phyloP scores from a whole-genome alignment of 2,329 filamentous ascomycete genomes.

The Pestalotiopsis sp. region DNA sequence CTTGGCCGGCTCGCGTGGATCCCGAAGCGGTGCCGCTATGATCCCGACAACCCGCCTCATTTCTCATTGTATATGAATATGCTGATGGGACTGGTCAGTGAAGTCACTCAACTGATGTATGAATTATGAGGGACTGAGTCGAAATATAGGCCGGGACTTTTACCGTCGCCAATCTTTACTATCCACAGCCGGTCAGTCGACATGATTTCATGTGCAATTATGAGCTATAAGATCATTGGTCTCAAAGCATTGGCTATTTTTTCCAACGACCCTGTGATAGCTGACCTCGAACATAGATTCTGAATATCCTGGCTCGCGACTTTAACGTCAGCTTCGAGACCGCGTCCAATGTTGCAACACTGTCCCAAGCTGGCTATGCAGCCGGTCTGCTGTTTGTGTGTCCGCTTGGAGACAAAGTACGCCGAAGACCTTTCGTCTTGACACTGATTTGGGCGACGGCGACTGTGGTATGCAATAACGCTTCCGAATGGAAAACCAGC shows the following conservation, averaged over 20 bases:
- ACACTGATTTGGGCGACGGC: slow-evolving; percentile 61
- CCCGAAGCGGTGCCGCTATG: slow-evolving; percentile 67
- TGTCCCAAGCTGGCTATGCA: slow-evolving; percentile 71
- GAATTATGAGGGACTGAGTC: background rate
- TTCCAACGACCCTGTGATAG: background rate
- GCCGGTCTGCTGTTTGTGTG: slow-evolving; percentile 65
- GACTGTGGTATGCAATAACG: slow-evolving; percentile 47
- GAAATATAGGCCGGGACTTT: slow-evolving; percentile 45
- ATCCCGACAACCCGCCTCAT: slow-evolving; percentile 62
- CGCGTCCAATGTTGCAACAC: slow-evolving; percentile 58
- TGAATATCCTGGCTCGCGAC: slow-evolving; percentile 63
- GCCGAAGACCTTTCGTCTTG: slow-evolving; percentile 62
- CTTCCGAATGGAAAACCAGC: background rate
- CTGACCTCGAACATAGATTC: slow-evolving; percentile 35
- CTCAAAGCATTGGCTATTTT: background rate
- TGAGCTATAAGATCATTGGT: background rate
- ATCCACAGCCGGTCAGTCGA: slow-evolving; percentile 53
- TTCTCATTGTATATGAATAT: slow-evolving; percentile 71
- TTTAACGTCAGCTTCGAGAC: slow-evolving; percentile 64
- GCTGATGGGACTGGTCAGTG: slow-evolving; percentile 63
- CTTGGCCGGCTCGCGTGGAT: slow-evolving; percentile 51
- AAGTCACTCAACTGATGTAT: background rate
- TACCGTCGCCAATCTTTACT: slow-evolving; percentile 70
- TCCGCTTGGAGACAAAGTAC: slow-evolving; percentile 62
- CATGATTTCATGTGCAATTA: too few species aligned